phyloP scores from a whole-genome alignment of 352 stramenopile species.

The Globisporangium splendens region DNA sequence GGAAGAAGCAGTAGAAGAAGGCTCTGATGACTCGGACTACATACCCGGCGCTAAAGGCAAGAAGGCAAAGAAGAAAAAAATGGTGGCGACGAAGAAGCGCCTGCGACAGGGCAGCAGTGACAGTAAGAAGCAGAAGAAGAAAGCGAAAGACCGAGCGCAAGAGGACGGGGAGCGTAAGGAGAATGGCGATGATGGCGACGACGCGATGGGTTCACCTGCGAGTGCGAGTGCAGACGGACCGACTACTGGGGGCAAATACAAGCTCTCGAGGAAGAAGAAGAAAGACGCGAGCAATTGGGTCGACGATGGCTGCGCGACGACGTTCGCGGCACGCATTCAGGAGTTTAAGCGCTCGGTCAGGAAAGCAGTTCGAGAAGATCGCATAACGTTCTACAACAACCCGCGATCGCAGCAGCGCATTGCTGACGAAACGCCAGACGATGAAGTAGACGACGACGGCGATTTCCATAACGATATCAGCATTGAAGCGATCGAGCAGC shows the following conservation, averaged over 20 bases:
- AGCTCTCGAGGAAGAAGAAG: conserved; percentile 14
- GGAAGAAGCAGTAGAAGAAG: neutral
- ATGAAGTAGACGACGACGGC: conserved; percentile 23
- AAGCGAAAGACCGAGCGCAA: neutral
- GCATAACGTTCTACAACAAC: conserved; percentile 47
- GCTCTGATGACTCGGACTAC: conserved; percentile 13
- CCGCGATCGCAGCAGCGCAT: conserved; percentile 10
- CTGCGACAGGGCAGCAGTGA: conserved; percentile 3
- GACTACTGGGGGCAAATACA: conserved; percentile 5
- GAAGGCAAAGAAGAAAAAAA: neutral
- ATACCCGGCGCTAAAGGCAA: conserved; percentile 1
- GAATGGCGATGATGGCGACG: conserved; percentile 1
- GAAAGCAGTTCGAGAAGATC: conserved; percentile 18
- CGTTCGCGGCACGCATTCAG: conserved; percentile 20
- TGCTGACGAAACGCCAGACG: conserved; percentile 7
- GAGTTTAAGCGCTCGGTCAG: conserved; percentile 27
- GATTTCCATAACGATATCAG: conserved; percentile 27
- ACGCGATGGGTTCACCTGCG: neutral
- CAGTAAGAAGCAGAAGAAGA: conserved; percentile 5
- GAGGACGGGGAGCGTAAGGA: conserved; percentile 10
- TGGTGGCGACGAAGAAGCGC: conserved; percentile 9
- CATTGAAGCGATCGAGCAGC: neutral
- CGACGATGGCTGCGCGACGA: conserved; percentile 33
- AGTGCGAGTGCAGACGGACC: neutral
- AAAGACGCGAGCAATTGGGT: conserved; percentile 23